Evolutionary conservation across 305 asterid genomes (phyloP), one percentile per base, ranked within the genome.

Genomic region (Rubia tinctorum): DNA sequence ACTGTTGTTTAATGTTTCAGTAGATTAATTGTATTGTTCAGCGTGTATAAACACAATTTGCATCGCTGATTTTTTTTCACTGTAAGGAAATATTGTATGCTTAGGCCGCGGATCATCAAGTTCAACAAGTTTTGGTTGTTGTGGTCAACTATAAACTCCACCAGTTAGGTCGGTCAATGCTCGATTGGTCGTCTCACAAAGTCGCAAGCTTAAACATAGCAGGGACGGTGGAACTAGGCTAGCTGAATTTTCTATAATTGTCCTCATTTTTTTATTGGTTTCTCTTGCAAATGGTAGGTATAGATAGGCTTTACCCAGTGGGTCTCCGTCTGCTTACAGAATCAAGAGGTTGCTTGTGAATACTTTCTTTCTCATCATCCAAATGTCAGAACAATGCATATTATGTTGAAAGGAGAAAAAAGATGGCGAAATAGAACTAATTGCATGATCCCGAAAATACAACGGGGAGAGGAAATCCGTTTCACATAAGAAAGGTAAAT

Each of bases 401-500:
- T 51, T 51, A 8, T 51, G 59, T 7, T 51, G 14, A 51, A 51
- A 15, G 20, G 18, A 17, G 8, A 51, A 7, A 6, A 20, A 8
- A 5, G 30, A 10, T 58, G 15, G 64, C 64, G n/a, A 22, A 58
- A 22, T 58, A 20, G 25, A n/a, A 7, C 60, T 18, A 18, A 18
- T 7, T 53, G 22, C 60, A 53, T 18, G 60, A 53, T 53, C 60
- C 60, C 7, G 11, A 53, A 34, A 53, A 53, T 18, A 53, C 60
- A 53, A 53, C 7, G 8, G 60, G 59, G 60, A 18, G n/a, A 53
- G 60, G 60, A 49, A 18, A 53, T 53, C 22, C 1, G 60, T n/a
- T n/a, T n/a, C 23, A 43, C 75, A 15, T 44, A 37, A 55, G 51
- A 53, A 72, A 64, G 73, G 23, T 45, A 25, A 22, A 71, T 23